Evolutionary conservation across 495 filamentous ascomycete species (phyloP), one percentile per base, ranked within the genome.

Genomic region (Trichoderma virens): DNA sequence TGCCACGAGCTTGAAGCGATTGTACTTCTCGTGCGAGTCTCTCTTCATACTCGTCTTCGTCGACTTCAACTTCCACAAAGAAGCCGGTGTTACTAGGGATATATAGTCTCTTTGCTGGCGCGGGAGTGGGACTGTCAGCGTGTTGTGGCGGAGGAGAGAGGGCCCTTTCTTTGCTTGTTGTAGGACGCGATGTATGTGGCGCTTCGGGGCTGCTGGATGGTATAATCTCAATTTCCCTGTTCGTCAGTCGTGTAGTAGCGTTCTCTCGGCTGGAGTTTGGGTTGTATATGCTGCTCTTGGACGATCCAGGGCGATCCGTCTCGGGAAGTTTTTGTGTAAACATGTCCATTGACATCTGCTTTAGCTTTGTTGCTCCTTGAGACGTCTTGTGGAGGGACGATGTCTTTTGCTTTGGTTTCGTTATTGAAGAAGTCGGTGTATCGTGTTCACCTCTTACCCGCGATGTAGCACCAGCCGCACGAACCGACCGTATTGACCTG

Each of bases 11-110:
- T 5, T 32, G 31, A 5, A 66, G 60, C 3, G 25, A 25, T 16
- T 20, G 39, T 3, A 31, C 4, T 61, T 51, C 14, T 73, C 72
- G 8, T 65, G 70, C 38, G 13, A 43, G 5, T 11, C 14, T 28
- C 23, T 41, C 61, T n/a, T 62, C 61, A 13, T 41, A 41, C n/a
- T 73, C 70, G 38, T 71, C 71, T 34, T 43, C 70, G n/a, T 62
- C 63, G 60, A 75, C 71, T 60, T 75, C 73, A n/a, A 75, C n/a
- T 51, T 74, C 73, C 3, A 62, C 62, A 67, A 73, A 73, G 64
- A 70, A 75, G 0, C 73, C 2, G 68, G 67, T 16, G 66, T 67
- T 70, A 51, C 71, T 65, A 1, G 72, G 71, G 32, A 74, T 45
- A 30, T 60, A n/a, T 7, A 64, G 23, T 41, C 43, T 54, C 62